Evolutionary conservation across 2,329 filamentous ascomycete genomes (phyloP).

Genomic region (Botrytis sinoallii): DNA sequence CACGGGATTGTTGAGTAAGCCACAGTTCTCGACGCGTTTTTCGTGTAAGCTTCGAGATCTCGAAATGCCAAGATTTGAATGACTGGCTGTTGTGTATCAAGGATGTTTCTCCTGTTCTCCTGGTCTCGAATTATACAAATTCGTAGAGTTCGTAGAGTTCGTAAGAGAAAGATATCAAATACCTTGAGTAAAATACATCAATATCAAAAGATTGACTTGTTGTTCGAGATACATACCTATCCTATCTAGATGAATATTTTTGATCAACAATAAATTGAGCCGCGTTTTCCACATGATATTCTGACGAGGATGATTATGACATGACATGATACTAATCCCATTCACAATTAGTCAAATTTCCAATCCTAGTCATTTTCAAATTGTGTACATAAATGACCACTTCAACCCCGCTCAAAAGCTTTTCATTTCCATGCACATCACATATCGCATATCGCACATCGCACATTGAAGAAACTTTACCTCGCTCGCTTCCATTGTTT

Average conservation of each 20-base stretch:
- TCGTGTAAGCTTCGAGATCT: not conserved
- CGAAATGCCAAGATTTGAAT: not conserved
- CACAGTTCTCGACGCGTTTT: not conserved
- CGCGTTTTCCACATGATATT: not conserved
- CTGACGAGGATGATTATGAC: not conserved
- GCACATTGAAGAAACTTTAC: not conserved
- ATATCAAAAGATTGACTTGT: not conserved
- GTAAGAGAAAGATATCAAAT: not conserved
- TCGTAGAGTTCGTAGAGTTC: not conserved
- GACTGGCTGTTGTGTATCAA: not conserved
- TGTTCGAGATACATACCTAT: not conserved
- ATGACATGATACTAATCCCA: not conserved
- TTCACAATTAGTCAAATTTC: not conserved
- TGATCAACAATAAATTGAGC: not conserved
- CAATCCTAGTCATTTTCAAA: not conserved
- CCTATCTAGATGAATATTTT: not conserved
- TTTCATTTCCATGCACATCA: not conserved
- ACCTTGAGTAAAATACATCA: not conserved
- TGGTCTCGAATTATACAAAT: not conserved
- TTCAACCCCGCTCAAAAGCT: not conserved
- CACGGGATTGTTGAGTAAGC: not conserved
- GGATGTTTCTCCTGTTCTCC: no score
- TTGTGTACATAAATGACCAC: constrained; percentile 1
- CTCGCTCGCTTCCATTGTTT: not conserved
- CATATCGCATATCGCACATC: not conserved